Percentiles rank a stretch among this genome's conserved stretches.
Conservation (phyloP, 805 yeast species). For the Saccharomycopsis selenospora region DNA sequence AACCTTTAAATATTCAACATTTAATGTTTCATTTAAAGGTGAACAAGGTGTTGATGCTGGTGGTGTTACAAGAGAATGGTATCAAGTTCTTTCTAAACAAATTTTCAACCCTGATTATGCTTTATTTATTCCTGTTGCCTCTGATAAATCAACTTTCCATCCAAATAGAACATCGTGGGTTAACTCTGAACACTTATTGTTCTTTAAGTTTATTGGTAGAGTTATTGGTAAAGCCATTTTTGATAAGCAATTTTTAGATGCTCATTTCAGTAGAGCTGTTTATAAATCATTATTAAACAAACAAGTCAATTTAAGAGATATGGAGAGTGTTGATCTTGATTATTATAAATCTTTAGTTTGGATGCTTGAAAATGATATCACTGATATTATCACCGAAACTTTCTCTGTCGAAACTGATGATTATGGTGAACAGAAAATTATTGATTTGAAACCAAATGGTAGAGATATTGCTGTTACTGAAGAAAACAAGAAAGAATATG, state of each 20-base stretch:
- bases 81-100: constrained; percentile 85
- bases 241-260: constrained; percentile 80
- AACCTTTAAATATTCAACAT: constrained; percentile 61
- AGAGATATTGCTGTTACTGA: constrained; percentile 81
- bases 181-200: constrained; percentile 87
- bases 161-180: constrained; percentile 90
- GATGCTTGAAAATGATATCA: constrained; percentile 90
- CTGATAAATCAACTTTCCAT: constrained; percentile 90
- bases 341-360: constrained; percentile 91
- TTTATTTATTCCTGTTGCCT: constrained; percentile 79
- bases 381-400: constrained; percentile 90
- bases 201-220: constrained; percentile 90
- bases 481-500: constrained; percentile 85
- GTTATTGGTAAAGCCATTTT: constrained; percentile 90
- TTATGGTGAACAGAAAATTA: constrained; percentile 78
- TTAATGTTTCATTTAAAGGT: constrained; percentile 80
- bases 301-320: constrained; percentile 78
- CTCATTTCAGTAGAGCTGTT: constrained; percentile 92
- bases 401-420: constrained; percentile 91
- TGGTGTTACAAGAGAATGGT: constrained; percentile 97
- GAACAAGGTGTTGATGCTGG: constrained; percentile 98
- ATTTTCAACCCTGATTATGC: constrained; percentile 97
- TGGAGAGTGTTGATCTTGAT: constrained; percentile 98
- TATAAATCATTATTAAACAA: constrained; percentile 79
- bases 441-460: constrained; percentile 81